Percentiles rank a stretch among this genome's conserved stretches.
These are phyloP conservation scores for Hemisphaericaspora xylofermentans DNA, from an alignment of 1,139 yeast genomes.

Conservation along the genomic window DNA sequence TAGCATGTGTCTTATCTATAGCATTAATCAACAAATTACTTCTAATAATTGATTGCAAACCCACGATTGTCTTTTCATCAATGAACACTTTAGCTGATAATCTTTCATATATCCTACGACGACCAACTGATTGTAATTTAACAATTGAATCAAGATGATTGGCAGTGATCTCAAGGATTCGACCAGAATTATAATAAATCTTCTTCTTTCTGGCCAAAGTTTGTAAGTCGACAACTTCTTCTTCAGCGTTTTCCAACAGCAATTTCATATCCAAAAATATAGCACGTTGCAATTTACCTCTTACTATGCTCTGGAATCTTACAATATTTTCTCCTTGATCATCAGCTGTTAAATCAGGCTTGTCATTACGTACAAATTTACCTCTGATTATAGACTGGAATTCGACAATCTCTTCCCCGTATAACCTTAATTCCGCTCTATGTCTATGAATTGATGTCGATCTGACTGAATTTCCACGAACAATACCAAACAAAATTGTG, in stretches of 20 bases:
- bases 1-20: constrained; percentile 18
- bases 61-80: too few relatives aligned
- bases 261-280: constrained; percentile 9
- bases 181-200: constrained; percentile 22
- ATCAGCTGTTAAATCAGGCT: constrained; percentile 14
- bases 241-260: constrained; percentile 11
- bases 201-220: constrained; percentile 28
- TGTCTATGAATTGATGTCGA: constrained; percentile 38
- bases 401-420: constrained; percentile 26
- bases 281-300: constrained; percentile 27
- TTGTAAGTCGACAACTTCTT: constrained; percentile 25
- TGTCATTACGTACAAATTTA: constrained; percentile 19
- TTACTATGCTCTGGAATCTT: constrained; percentile 26
- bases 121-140: constrained; percentile 28
- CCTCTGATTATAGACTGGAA: constrained; percentile 41
- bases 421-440: constrained; percentile 33
- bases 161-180: constrained; percentile 23
- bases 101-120: too few relatives aligned
- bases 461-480: constrained; percentile 42
- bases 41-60: constrained; percentile 35
- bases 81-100: too few relatives aligned
- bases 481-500: constrained; percentile 31
- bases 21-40: constrained; percentile 26
- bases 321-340: constrained; percentile 8
- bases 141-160: constrained; percentile 26